These are phyloP conservation scores for Sedum album DNA, from an alignment of 164 flowering plant species.

Conservation along the genomic window DNA sequence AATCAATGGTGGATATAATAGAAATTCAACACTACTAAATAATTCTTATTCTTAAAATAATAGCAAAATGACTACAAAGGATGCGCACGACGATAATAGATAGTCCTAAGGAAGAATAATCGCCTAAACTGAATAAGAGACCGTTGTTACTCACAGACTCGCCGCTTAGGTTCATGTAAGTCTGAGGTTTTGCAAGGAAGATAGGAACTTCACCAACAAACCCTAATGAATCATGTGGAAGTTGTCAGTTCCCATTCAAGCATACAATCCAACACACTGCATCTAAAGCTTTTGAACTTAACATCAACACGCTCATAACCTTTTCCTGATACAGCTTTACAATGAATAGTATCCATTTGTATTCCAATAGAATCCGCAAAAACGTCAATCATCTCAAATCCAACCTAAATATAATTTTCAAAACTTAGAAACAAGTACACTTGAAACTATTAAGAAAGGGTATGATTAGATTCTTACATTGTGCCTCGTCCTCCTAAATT, in stretches of 20 bases:
- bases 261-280: background rate
- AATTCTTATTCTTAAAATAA: background rate
- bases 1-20: background rate
- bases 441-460: background rate
- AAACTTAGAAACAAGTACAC: background rate
- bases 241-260: background rate
- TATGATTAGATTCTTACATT: constrained; percentile 32
- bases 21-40: background rate
- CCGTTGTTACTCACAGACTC: constrained; percentile 55
- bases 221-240: constrained; percentile 27
- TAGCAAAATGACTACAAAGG: background rate
- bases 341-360: constrained; percentile 44
- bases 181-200: constrained; percentile 93
- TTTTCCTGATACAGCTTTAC: constrained; percentile 86
- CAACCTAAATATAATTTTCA: constrained; percentile 36
- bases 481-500: constrained; percentile 79
- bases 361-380: constrained; percentile 70
- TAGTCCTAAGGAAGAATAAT: background rate
- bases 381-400: constrained; percentile 84
- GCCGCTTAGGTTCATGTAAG: constrained; percentile 93
- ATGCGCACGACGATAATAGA: background rate
- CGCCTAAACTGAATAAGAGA: background rate
- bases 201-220: constrained; percentile 58
- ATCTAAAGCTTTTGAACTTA: background rate
- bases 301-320: constrained; percentile 25